These are phyloP conservation scores for Neurospora cerealis DNA, from an alignment of 495 filamentous ascomycete genomes.

Conservation along the genomic window DNA sequence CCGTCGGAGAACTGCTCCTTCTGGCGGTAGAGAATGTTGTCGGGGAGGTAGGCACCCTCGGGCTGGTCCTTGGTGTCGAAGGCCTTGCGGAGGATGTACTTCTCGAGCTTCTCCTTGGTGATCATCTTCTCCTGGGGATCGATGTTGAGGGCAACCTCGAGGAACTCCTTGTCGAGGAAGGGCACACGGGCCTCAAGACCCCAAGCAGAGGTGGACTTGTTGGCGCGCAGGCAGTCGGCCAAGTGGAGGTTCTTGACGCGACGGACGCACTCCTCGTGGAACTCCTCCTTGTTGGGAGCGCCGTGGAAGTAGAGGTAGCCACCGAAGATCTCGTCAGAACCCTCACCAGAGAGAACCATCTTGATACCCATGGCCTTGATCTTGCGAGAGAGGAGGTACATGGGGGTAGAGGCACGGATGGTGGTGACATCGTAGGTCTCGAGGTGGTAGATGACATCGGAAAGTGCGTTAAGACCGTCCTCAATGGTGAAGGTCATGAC, in stretches of 20 bases:
- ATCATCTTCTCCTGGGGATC: slow-evolving; percentile 95
- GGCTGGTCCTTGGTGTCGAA: slow-evolving; percentile 90
- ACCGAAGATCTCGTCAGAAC: slow-evolving; percentile 94
- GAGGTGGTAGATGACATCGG: slow-evolving; percentile 94
- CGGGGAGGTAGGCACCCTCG: slow-evolving; percentile 73
- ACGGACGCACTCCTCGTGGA: slow-evolving; percentile 87
- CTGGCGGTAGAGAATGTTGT: slow-evolving; percentile 93
- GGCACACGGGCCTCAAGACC: slow-evolving; percentile 96
- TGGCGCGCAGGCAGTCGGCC: slow-evolving; percentile 89
- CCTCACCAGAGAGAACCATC: slow-evolving; percentile 97
- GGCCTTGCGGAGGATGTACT: slow-evolving; percentile 93
- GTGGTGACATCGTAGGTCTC: slow-evolving; percentile 98
- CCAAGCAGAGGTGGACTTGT: slow-evolving; percentile 99
- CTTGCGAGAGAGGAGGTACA: slow-evolving; percentile 95
- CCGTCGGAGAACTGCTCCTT: slow-evolving; percentile 99
- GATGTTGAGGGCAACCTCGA: slow-evolving; percentile 82
- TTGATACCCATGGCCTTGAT: slow-evolving; percentile 99
- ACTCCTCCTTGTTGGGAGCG: slow-evolving; percentile 78
- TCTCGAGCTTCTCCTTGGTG: slow-evolving; percentile 82
- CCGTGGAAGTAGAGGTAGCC: slow-evolving; percentile 98
- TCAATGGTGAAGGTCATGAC: slow-evolving; percentile 96
- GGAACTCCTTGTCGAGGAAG: slow-evolving; percentile 94
- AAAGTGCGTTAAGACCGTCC: slow-evolving; percentile 90
- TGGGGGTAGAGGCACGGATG: slow-evolving; percentile 94
- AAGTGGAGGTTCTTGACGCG: slow-evolving; percentile 93